Base-by-base conservation (phyloP, 169 alveolate species). In the Eimeria praecox region DNA sequence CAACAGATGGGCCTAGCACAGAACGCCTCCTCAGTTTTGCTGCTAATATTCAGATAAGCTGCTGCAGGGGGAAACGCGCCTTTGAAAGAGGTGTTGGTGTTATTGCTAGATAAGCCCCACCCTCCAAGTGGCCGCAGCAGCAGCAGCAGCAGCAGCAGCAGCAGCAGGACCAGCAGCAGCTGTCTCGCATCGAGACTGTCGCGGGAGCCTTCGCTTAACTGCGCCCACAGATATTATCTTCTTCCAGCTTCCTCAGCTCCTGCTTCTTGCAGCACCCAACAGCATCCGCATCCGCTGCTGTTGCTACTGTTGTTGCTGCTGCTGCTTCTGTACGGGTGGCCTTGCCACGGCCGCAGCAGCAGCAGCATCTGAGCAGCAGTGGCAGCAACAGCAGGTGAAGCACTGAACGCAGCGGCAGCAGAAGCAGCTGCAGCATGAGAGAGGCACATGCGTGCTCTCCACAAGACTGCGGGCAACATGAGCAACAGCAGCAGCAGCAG, bases 141-240 rank as follows among this genome's bases (percentile, higher is more conserved):
- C 56, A 49, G 56, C 56, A 49, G 56, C 69, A 12, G 46, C 82
- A 71, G 82, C 82, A 71, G 82, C 46, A 38, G 46, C 82, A 5
- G 46, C 20, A 38, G 82, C 82, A 14, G 82, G 49, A 71, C 49
- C 82, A 10, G 82, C 82, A 71, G 82, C 82, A 33, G 82, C 46
- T 71, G 82, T 71, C 82, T 71, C 82, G 82, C 82, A 71, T 71
- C 82, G 82, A 71, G 82, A 71, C 82, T 38, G 46, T 9, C 46
- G 33, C 82, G 82, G 20, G 69, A 59, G 30, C 27, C 30, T 59
- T 59, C 27, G 69, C 69, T 3, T 59, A n/a, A n/a, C 69, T 59
- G 8, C 27, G n/a, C 30, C 69, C 69, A 14, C n/a, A 22, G 69
- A 0, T 18, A 1, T 16, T 59, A 22, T n/a, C n/a, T 59, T 12